These are phyloP conservation scores for Pezicula carpinea DNA, from an alignment of 2,329 filamentous ascomycete species.

Conservation along the genomic window DNA sequence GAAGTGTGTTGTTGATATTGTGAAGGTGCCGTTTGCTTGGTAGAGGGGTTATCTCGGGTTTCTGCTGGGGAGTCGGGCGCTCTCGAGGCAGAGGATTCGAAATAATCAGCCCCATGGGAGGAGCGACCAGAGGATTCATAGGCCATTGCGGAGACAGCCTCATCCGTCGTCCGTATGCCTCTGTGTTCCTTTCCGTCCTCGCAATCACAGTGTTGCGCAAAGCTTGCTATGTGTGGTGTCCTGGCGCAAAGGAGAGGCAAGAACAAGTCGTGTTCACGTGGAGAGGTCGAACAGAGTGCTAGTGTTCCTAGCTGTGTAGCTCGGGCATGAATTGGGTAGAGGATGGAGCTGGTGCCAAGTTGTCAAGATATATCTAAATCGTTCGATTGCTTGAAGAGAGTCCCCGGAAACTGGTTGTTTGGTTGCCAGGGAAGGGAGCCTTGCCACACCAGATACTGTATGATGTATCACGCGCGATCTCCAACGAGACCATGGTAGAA, in stretches of 20 bases:
- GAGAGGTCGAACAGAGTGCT: no score
- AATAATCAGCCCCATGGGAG: slow-evolving; percentile 1
- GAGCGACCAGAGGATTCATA: background rate
- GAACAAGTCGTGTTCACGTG: no score
- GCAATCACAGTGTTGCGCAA: no score
- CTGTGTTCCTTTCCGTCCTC: no score
- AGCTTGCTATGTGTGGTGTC: no score
- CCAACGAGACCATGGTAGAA: no score
- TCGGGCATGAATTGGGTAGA: background rate
- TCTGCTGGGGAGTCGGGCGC: slow-evolving; percentile 8
- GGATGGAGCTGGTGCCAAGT: background rate
- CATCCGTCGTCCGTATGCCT: no score
- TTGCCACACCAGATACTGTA: background rate
- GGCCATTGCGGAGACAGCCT: no score
- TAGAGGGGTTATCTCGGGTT: slow-evolving; percentile 17
- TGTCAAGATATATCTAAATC: background rate
- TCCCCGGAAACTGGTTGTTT: background rate
- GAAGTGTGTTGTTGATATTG: slow-evolving; percentile 16
- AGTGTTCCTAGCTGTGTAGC: no score
- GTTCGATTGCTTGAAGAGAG: background rate
- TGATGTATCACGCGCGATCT: no score
- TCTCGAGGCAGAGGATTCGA: background rate
- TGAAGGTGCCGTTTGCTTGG: slow-evolving; percentile 12
- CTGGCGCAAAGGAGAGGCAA: no score
- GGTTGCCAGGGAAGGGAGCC: background rate